A percentile compares a stretch with the other conserved stretches of the same genome.
Evolutionary conservation across 192 early-diverging fungal genomes (phyloP).

Genomic region (Coemansia pectinata): DNA sequence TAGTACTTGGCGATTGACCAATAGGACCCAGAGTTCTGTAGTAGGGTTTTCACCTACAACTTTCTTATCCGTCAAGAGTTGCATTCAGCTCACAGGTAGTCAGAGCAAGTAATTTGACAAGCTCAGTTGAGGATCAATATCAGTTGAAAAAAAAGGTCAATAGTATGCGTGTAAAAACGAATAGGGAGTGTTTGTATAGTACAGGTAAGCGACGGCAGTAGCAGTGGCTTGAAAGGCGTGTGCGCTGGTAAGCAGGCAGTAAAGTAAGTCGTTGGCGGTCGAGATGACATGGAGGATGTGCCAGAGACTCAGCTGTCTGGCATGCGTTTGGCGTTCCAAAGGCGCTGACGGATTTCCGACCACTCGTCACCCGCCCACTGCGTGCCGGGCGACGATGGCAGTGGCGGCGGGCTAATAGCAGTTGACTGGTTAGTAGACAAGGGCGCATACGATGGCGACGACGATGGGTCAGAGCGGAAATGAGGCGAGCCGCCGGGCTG

Average conservation of each 20-base stretch:
- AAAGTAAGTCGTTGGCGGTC: neutral
- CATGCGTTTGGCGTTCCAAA: conserved; percentile 47
- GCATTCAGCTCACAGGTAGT: neutral
- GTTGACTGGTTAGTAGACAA: neutral
- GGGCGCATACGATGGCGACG: conserved; percentile 8
- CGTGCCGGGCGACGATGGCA: neutral
- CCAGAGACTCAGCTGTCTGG: neutral
- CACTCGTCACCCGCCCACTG: conserved; percentile 44
- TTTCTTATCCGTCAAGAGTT: neutral
- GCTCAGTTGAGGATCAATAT: neutral
- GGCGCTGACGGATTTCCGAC: conserved; percentile 41
- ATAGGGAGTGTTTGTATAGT: neutral
- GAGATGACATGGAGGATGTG: neutral
- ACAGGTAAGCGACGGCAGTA: conserved; percentile 6
- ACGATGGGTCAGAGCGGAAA: neutral
- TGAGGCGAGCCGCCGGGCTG: conserved; percentile 16
- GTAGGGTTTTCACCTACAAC: neutral
- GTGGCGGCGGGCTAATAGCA: neutral
- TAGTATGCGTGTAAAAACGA: neutral
- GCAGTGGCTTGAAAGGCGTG: neutral
- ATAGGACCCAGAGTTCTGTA: neutral
- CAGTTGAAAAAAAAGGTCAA: neutral
- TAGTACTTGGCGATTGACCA: neutral
- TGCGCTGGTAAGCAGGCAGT: neutral
- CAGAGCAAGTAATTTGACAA: neutral